Evolutionary conservation across 129 eudicot genomes (phyloP).

Genomic region (Sambucus nigra): DNA sequence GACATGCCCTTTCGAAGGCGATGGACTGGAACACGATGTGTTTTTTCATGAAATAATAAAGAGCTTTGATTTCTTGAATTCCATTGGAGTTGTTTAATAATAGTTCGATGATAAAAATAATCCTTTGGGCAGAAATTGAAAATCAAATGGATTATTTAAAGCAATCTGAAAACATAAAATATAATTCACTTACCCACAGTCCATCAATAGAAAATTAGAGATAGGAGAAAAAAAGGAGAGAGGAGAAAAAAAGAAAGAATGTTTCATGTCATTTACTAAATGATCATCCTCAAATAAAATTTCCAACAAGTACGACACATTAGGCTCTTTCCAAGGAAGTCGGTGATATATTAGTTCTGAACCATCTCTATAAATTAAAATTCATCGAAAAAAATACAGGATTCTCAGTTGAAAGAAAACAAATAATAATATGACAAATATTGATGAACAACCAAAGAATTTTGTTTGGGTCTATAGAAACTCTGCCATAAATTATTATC

Average conservation of each 20-base stretch:
- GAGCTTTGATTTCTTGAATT: constrained; percentile 27
- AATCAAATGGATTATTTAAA: constrained; percentile 81
- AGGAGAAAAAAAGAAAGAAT: neutral
- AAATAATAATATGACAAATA: neutral
- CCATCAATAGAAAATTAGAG: no score
- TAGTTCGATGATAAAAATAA: constrained; percentile 75
- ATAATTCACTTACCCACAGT: no score
- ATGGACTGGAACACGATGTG: constrained; percentile 85
- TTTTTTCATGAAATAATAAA: constrained; percentile 25
- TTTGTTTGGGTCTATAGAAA: constrained; percentile 43
- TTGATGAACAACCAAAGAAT: constrained; percentile 40
- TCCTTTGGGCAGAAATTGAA: constrained; percentile 96
- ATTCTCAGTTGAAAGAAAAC: neutral
- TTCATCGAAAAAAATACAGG: neutral
- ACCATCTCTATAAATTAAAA: constrained; percentile 38
- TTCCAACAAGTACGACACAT: constrained; percentile 66
- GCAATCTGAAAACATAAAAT: constrained; percentile 58
- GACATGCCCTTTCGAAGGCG: constrained; percentile 97
- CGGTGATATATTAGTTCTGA: constrained; percentile 61
- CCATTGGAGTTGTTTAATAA: constrained; percentile 80
- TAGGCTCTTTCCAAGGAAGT: constrained; percentile 87
- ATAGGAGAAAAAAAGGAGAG: no score
- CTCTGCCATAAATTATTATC: constrained; percentile 52
- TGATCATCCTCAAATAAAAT: constrained; percentile 80
- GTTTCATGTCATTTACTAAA: constrained; percentile 41